These are phyloP conservation scores for Scheffersomyces ergatensis DNA, from an alignment of 805 yeast genomes.

Conservation along the genomic window DNA sequence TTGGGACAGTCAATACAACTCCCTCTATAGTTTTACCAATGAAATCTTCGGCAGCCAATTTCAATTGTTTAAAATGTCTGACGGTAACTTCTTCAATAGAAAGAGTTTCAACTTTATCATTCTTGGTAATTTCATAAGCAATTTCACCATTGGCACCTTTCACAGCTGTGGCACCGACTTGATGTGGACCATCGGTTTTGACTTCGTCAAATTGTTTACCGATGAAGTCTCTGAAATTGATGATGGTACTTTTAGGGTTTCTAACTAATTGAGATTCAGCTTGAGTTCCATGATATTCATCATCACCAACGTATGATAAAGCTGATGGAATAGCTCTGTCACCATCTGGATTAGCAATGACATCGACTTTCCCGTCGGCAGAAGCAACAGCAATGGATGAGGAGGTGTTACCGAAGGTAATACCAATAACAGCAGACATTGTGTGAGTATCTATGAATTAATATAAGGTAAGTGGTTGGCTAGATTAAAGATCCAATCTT, in stretches of 20 bases:
- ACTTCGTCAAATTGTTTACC: constrained; percentile 73
- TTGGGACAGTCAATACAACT: constrained; percentile 87
- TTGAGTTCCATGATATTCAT: constrained; percentile 97
- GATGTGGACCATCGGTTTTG: constrained; percentile 52
- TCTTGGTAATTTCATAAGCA: constrained; percentile 62
- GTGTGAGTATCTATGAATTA: neutral
- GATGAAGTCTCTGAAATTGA: constrained; percentile 90
- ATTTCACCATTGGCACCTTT: constrained; percentile 60
- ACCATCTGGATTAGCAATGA: constrained; percentile 98
- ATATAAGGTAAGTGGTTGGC: neutral
- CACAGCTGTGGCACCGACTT: constrained; percentile 59
- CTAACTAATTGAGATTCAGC: constrained; percentile 90
- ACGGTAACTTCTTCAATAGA: constrained; percentile 75
- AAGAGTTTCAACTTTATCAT: constrained; percentile 50
- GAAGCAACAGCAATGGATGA: constrained; percentile 89
- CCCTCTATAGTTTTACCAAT: constrained; percentile 79
- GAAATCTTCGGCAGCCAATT: constrained; percentile 88
- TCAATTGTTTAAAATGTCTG: constrained; percentile 81
- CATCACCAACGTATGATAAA: constrained; percentile 86
- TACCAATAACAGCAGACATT: constrained; percentile 72
- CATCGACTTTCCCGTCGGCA: constrained; percentile 89
- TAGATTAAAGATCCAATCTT: neutral
- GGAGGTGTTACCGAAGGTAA: constrained; percentile 94
- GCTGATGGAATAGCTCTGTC: constrained; percentile 95
- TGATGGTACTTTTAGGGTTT: constrained; percentile 81